phyloP scores from a whole-genome alignment of 371 early-diverging fungal species.

The Astathelohania contejeani region DNA sequence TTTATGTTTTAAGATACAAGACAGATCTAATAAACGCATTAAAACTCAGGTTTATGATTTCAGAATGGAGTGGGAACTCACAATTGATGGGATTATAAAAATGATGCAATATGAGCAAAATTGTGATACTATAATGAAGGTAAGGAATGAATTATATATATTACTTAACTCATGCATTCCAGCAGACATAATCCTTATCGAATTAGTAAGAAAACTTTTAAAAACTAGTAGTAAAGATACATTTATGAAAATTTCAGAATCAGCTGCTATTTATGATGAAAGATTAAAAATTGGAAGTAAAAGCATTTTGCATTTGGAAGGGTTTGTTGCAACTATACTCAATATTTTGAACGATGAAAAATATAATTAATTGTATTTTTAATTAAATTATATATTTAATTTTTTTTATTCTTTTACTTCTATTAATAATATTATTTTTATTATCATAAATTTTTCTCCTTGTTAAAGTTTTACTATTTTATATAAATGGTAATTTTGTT shows the following conservation, averaged over 20 bases:
- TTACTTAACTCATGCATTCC: constrained; percentile 72
- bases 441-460: too few species aligned
- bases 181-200: constrained; percentile 62
- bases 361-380: too few species aligned
- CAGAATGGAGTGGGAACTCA: constrained; percentile 70
- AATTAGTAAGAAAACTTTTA: constrained; percentile 17
- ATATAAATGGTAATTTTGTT: too few species aligned
- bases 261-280: constrained; percentile 37
- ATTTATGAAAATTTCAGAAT: constrained; percentile 26
- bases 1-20: constrained; percentile 56
- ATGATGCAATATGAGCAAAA: constrained; percentile 60
- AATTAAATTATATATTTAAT: too few species aligned
- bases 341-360: too few species aligned
- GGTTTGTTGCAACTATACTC: constrained; percentile 64
- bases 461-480: too few species aligned
- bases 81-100: constrained; percentile 57
- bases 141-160: constrained; percentile 66
- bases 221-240: not conserved
- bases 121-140: constrained; percentile 54
- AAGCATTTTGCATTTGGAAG: constrained; percentile 87
- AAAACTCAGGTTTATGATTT: constrained; percentile 52
- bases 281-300: constrained; percentile 71
- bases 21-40: constrained; percentile 55
- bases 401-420: too few species aligned
- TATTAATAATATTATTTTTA: too few species aligned